A percentile compares a stretch with the other conserved stretches of the same genome.
Evolutionary conservation across 179 eudicot species (phyloP).

Genomic region (Camellia oleifera): DNA sequence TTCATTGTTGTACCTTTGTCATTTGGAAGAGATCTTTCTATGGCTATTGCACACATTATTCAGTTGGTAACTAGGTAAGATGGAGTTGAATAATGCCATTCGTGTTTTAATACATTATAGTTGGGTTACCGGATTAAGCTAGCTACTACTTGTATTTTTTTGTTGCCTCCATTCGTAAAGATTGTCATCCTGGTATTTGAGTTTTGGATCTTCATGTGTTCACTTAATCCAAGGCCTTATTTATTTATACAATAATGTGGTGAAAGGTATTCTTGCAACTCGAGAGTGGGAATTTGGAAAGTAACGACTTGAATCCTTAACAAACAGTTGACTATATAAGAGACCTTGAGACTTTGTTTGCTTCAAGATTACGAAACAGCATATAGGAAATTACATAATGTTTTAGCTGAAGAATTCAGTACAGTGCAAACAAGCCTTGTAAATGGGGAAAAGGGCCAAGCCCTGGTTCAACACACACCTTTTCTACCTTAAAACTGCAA

Average conservation of each 20-base stretch:
- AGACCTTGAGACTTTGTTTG: not conserved
- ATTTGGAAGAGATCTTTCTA: not conserved
- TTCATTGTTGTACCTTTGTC: not conserved
- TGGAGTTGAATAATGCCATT: not conserved
- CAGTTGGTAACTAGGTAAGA: not conserved
- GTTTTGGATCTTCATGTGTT: not conserved
- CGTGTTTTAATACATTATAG: not conserved
- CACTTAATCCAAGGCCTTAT: not conserved
- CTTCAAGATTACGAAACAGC: not conserved
- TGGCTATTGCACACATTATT: not conserved
- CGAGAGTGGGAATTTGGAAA: not conserved
- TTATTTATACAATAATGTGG: not conserved
- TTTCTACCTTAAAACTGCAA: not conserved
- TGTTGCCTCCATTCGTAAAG: not conserved
- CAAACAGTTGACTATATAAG: not conserved
- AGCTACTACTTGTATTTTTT: not conserved
- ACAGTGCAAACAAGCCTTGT: not conserved
- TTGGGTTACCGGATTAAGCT: not conserved
- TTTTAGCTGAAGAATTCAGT: not conserved
- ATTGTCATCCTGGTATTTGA: not conserved
- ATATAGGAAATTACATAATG: not conserved
- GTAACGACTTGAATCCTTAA: slow-evolving; percentile 3
- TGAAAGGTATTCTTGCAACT: not conserved
- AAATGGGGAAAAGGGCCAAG: not conserved
- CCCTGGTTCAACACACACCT: not conserved